Conservation (phyloP, 495 filamentous ascomycete species). For the Neurospora sp. region DNA sequence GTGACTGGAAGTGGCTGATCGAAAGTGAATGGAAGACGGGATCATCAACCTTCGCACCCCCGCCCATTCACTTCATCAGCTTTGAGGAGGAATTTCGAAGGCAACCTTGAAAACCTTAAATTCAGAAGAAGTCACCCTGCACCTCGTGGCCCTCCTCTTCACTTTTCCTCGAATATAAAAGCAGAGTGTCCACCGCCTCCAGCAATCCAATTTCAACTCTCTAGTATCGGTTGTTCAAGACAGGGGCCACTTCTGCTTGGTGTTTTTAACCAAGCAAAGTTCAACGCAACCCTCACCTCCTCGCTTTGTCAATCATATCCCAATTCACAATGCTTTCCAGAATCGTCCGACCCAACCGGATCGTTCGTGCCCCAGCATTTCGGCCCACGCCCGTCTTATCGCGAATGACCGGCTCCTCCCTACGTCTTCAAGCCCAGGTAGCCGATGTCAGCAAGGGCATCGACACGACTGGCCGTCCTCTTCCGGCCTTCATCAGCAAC, state of each 20-base stretch:
- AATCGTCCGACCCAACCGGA: not conserved
- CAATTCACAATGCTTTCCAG: slow-evolving; percentile 7
- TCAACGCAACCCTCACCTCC: not conserved
- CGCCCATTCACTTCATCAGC: not conserved
- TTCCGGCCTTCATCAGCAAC: slow-evolving; percentile 1
- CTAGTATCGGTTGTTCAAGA: not conserved
- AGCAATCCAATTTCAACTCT: not conserved
- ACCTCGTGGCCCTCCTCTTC: not conserved
- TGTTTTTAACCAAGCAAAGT: not conserved
- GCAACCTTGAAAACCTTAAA: not conserved
- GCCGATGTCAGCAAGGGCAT: slow-evolving; percentile 7
- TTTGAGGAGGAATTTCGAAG: not conserved
- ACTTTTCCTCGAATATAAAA: not conserved
- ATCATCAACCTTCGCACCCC: not conserved
- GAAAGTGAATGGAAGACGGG: not conserved
- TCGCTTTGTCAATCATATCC: not conserved
- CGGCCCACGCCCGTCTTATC: not conserved
- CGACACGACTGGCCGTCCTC: not conserved
- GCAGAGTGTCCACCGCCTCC: not conserved
- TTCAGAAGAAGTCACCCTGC: not conserved
- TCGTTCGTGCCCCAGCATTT: slow-evolving; percentile 1
- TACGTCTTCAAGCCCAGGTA: slow-evolving; percentile 16
- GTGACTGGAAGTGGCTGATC: not conserved
- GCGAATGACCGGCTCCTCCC: slow-evolving; percentile 11
- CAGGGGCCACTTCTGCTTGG: not conserved